Percentiles rank a stretch among this genome's conserved stretches.
phyloP scores from a whole-genome alignment of 2,329 filamentous ascomycete species.

The Cadophora malorum region DNA sequence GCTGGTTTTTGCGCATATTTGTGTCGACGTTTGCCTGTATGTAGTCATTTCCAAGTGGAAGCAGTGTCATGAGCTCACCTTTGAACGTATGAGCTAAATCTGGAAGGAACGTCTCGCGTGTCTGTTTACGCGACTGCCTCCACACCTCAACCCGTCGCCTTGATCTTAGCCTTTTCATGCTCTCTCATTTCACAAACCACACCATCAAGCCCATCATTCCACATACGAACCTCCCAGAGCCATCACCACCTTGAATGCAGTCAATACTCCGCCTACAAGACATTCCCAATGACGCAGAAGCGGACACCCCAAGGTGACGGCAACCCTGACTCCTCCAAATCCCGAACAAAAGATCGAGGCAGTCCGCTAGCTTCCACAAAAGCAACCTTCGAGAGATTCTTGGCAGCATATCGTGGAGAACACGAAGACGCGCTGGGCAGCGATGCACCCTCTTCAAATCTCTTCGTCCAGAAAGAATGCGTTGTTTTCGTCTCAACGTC shows the following conservation, averaged over 20 bases:
- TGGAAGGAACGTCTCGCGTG: neutral
- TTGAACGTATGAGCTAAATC: too few species aligned
- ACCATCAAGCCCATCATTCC: neutral
- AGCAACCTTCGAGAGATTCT: neutral
- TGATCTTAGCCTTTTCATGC: neutral
- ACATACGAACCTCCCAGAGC: neutral
- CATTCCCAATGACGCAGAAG: neutral
- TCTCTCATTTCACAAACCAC: neutral
- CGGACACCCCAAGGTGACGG: neutral
- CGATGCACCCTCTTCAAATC: neutral
- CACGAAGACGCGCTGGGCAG: neutral
- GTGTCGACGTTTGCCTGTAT: neutral
- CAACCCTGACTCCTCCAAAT: neutral
- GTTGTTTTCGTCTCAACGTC: conserved; percentile 3
- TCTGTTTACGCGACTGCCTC: conserved; percentile 9
- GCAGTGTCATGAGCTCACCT: neutral
- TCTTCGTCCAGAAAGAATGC: conserved; percentile 14
- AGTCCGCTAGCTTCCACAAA: neutral
- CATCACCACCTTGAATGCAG: too few species aligned
- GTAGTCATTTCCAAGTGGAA: neutral
- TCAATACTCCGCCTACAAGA: too few species aligned
- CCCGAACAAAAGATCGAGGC: neutral
- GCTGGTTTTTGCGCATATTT: too few species aligned
- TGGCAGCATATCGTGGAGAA: neutral
- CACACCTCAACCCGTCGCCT: neutral